Conservation (phyloP, 192 early-diverging fungal genomes). For the Coemansia sp. region DNA sequence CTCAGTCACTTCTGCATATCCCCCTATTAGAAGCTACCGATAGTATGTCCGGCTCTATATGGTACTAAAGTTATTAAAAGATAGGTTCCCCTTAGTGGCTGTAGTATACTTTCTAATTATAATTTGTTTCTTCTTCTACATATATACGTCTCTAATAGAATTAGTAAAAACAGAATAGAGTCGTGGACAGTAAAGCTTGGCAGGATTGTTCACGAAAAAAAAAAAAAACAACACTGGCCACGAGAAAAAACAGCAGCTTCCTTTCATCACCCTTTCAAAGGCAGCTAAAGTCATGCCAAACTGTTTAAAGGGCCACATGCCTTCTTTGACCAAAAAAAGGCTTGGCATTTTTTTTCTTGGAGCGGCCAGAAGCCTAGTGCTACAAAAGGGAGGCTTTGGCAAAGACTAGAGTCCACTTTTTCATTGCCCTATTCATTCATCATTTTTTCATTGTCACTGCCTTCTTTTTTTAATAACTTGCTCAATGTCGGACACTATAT, state of each 20-base stretch:
- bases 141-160: too few species aligned
- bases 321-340: not conserved
- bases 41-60: not conserved
- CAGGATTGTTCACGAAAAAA: too few species aligned
- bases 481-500: too few species aligned
- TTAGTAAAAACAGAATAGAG: too few species aligned
- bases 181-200: too few species aligned
- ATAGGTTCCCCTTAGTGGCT: not conserved
- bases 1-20: not conserved
- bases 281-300: not conserved
- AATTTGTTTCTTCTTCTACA: not conserved
- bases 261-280: not conserved
- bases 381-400: not conserved
- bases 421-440: not conserved
- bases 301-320: not conserved
- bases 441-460: not conserved
- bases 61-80: not conserved
- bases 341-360: not conserved
- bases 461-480: not conserved
- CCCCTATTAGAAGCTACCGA: not conserved
- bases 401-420: not conserved
- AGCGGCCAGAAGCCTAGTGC: not conserved
- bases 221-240: too few species aligned
- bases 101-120: not conserved
- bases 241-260: too few species aligned